These are phyloP conservation scores for Rutidosis leptorrhynchoides DNA, from an alignment of 129 eudicot genomes.

Conservation along the genomic window DNA sequence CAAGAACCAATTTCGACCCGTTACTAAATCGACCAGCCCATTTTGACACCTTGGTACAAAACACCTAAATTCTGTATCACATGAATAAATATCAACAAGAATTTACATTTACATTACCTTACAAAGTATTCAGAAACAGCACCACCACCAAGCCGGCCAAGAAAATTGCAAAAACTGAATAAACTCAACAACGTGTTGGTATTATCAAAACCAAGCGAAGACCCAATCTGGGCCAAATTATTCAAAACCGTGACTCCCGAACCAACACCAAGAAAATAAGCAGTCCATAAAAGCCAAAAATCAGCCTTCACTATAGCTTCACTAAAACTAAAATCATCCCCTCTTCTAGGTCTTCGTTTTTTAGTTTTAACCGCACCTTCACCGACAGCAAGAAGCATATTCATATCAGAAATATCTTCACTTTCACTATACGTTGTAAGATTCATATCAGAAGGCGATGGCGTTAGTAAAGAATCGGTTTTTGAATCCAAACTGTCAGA, in stretches of 20 bases:
- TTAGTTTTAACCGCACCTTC: slow-evolving; percentile 82
- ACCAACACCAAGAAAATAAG: slow-evolving; percentile 82
- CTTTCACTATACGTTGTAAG: slow-evolving; percentile 49
- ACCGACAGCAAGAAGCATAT: slow-evolving; percentile 77
- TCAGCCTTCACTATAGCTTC: slow-evolving; percentile 87
- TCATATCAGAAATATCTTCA: slow-evolving; percentile 63
- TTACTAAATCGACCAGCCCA: neutral
- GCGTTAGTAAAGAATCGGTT: slow-evolving; percentile 46
- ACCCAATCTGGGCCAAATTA: slow-evolving; percentile 93
- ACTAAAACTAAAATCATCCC: slow-evolving; percentile 74
- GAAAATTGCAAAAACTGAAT: slow-evolving; percentile 84
- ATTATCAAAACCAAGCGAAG: slow-evolving; percentile 54
- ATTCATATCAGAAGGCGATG: slow-evolving; percentile 52
- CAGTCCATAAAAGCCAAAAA: slow-evolving; percentile 90
- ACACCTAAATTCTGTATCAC: neutral
- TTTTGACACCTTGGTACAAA: neutral
- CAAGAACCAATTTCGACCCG: neutral
- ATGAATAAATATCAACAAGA: neutral
- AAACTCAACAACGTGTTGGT: slow-evolving; percentile 66
- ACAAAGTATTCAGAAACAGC: slow-evolving; percentile 79
- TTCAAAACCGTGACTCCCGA: slow-evolving; percentile 87
- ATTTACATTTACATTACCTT: slow-evolving; percentile 76
- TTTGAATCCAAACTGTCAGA: slow-evolving; percentile 46
- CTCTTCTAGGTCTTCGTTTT: slow-evolving; percentile 80
- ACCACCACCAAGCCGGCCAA: slow-evolving; percentile 93